Conservation (phyloP, 108 stramenopile genomes). For the Skeletonema costatum region DNA sequence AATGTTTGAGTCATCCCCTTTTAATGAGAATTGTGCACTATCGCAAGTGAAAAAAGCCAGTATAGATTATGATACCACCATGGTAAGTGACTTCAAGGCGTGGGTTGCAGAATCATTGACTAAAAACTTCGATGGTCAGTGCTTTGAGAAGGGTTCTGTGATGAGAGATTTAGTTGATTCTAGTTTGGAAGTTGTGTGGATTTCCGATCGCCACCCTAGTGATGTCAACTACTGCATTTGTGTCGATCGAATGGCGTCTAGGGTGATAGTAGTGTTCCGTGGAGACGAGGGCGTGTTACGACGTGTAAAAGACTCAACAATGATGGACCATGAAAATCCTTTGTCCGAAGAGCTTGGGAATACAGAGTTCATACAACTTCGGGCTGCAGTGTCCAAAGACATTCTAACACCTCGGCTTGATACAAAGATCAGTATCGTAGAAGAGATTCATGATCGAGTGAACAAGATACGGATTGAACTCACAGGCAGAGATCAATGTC, state of each 20-base stretch:
- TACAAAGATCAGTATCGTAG: slow-evolving; percentile 6
- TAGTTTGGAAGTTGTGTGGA: slow-evolving; percentile 15
- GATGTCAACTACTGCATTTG: slow-evolving; percentile 23
- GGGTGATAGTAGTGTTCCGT: slow-evolving; percentile 10
- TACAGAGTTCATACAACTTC: slow-evolving; percentile 9
- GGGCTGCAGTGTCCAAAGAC: slow-evolving; percentile 2
- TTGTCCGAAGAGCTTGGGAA: slow-evolving; percentile 8
- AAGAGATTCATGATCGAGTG: slow-evolving; percentile 3
- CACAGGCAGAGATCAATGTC: not conserved
- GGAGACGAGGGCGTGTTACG: slow-evolving; percentile 13
- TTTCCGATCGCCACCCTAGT: slow-evolving; percentile 21
- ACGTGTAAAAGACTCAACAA: slow-evolving; percentile 6
- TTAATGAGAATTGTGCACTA: not conserved
- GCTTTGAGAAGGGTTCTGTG: slow-evolving; percentile 16
- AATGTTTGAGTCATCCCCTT: slow-evolving; percentile 11
- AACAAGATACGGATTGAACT: slow-evolving; percentile 12
- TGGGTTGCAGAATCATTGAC: slow-evolving; percentile 13
- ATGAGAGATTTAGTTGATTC: slow-evolving; percentile 18
- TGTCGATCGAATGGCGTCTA: not conserved
- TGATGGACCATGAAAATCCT: slow-evolving; percentile 4
- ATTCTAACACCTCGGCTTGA: slow-evolving; percentile 11
- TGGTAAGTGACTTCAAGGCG: slow-evolving; percentile 7
- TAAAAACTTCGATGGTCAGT: slow-evolving; percentile 4
- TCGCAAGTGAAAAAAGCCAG: not conserved
- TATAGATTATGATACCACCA: slow-evolving; percentile 2